Conservation (phyloP, 805 yeast species). For the Scheffersomyces lignosus region DNA sequence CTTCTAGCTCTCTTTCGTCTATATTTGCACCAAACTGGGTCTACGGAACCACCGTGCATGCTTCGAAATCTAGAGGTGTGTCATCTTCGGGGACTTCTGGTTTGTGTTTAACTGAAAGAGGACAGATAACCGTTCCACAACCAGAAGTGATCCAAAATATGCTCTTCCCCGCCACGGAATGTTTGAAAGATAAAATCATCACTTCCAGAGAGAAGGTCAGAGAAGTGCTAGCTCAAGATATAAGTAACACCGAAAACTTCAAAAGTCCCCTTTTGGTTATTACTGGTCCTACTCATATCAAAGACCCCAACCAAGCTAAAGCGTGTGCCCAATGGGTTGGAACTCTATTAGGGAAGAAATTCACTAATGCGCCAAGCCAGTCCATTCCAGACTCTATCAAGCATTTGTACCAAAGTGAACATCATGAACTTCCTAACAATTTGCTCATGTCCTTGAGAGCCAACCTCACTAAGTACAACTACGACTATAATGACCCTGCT, state of each 20-base stretch:
- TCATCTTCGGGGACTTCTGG: slow-evolving; percentile 12
- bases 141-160: slow-evolving; percentile 46
- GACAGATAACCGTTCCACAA: slow-evolving; percentile 39
- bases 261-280: slow-evolving; percentile 30
- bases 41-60: slow-evolving; percentile 12
- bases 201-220: slow-evolving; percentile 21
- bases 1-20: too few species aligned
- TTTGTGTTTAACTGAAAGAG: slow-evolving; percentile 25
- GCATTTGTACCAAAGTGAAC: slow-evolving; percentile 5
- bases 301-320: slow-evolving; percentile 30
- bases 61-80: not conserved
- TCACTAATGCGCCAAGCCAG: slow-evolving; percentile 7
- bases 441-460: slow-evolving; percentile 36
- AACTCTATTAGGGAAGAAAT: slow-evolving; percentile 13
- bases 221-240: not conserved
- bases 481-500: slow-evolving; percentile 8
- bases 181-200: slow-evolving; percentile 27
- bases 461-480: slow-evolving; percentile 31
- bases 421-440: slow-evolving; percentile 7
- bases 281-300: slow-evolving; percentile 39
- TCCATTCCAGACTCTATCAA: slow-evolving; percentile 3
- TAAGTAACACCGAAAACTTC: not conserved
- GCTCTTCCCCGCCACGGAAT: slow-evolving; percentile 34
- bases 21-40: slow-evolving; percentile 12
- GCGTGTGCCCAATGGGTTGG: slow-evolving; percentile 46